Base-by-base conservation (phyloP, 2,329 filamentous ascomycete genomes). In the Epichloe bromicola region DNA sequence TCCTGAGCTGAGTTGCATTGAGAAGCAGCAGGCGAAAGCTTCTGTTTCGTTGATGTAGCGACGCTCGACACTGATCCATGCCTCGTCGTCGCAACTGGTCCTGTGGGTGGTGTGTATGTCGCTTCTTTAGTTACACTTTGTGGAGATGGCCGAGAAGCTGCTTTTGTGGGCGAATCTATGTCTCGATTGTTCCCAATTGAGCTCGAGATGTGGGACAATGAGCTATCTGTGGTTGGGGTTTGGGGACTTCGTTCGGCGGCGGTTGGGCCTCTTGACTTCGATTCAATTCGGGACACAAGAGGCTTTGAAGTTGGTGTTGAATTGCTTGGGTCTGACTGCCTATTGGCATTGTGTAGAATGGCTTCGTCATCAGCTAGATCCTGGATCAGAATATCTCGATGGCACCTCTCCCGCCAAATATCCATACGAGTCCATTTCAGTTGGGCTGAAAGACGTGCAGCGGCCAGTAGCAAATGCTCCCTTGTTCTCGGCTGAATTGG, bases 361-460 rank as follows among this genome's bases (percentile, higher is more conserved):
- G 62, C 60, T 33, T 57, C 54, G 43, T 95, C 90, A 58, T 95
- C 88, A 50, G 91, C 85, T 8, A 97, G 71, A 63, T 98, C 93
- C 66, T 89, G 77, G 5, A 82, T 74, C 19, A 98, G 71, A 54
- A 97, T 90, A 60, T 96, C 91, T 41, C 85, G 83, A 65, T 98
- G 90, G 57, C 90, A 96, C 61, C 82, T 91, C 60, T 91, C 79
- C 50, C 83, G 86, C 88, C 90, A 96, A 19, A 96, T 93, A 57
- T 95, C 88, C 64, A 94, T 85, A 54, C 91, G 79, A n/a, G 85
- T 83, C 91, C 91, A 96, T 64, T 93, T 95, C 54, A 98, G 70
- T 63, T 91, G 89, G 3, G 88, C 88, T 51, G 90, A 83, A 68
- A 95, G 83, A 7, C 85, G 82, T 5, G 84, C 88, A 19, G 93